These are phyloP conservation scores for Blechomonas ayalai DNA, from an alignment of 208 protist genomes.

Conservation along the genomic window DNA sequence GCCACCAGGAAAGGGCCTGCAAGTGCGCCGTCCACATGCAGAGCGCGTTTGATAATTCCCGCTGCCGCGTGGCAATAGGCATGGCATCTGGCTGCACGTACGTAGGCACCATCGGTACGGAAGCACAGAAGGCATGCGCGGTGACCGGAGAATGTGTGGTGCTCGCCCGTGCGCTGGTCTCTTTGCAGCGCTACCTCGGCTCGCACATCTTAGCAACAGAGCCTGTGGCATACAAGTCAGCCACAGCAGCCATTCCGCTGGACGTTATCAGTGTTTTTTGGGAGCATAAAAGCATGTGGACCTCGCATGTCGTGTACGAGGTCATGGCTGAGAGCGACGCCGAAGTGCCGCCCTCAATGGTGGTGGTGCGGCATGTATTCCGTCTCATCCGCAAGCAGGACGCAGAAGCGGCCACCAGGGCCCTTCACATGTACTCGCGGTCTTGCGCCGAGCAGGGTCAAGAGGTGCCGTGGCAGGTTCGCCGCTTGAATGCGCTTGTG, in stretches of 20 bases:
- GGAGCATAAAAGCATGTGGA: constrained; percentile 11
- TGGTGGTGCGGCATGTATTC: constrained; percentile 27
- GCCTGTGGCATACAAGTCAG: constrained; percentile 18
- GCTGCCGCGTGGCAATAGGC: constrained; percentile 22
- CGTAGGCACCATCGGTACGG: constrained; percentile 48
- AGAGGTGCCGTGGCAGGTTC: constrained; percentile 19
- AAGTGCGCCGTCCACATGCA: constrained; percentile 49
- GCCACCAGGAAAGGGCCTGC: constrained; percentile 49
- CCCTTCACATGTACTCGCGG: constrained; percentile 11
- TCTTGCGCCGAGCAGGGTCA: constrained; percentile 1
- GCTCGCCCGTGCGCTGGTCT: constrained; percentile 19
- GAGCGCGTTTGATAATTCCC: constrained; percentile 11
- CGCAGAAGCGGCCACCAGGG: constrained; percentile 15
- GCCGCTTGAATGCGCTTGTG: constrained; percentile 16
- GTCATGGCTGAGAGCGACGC: constrained; percentile 13
- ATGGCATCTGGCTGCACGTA: constrained; percentile 35
- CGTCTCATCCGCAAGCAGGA: constrained; percentile 27
- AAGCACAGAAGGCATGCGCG: constrained; percentile 39
- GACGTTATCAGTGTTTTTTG: constrained; percentile 37
- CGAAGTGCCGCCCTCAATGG: constrained; percentile 9
- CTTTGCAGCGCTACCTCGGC: constrained; percentile 22
- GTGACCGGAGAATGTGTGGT: constrained; percentile 30
- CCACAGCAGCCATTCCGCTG: constrained; percentile 21
- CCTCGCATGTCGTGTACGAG: constrained; percentile 24
- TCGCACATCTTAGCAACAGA: constrained; percentile 34